Evolutionary conservation across 495 filamentous ascomycete genomes (phyloP).

Genomic region (Filosporella fistucella): DNA sequence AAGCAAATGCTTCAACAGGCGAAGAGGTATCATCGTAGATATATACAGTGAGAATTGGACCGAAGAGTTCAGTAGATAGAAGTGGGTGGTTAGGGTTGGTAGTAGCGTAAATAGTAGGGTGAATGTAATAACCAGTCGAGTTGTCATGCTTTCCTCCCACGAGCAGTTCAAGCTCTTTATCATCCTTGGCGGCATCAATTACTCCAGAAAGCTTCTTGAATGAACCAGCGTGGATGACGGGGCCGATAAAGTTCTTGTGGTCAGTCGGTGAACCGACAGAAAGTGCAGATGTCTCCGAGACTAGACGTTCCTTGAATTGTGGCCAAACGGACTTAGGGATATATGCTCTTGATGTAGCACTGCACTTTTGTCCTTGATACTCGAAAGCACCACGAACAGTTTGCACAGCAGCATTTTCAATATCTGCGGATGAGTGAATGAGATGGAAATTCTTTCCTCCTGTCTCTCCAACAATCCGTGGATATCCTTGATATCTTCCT

Average conservation of each 20-base stretch:
- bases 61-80: constrained; percentile 72
- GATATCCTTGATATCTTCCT: constrained; percentile 67
- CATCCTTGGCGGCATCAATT: constrained; percentile 65
- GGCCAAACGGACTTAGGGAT: constrained; percentile 67
- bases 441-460: constrained; percentile 93
- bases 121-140: constrained; percentile 63
- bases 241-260: constrained; percentile 68
- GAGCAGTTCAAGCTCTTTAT: constrained; percentile 57
- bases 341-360: constrained; percentile 73
- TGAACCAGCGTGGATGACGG: constrained; percentile 68
- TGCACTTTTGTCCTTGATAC: constrained; percentile 89
- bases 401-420: constrained; percentile 71
- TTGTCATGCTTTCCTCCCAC: constrained; percentile 67
- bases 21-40: constrained; percentile 61
- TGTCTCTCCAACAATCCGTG: constrained; percentile 80
- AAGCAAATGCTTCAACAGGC: constrained; percentile 40
- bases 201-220: constrained; percentile 66
- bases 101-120: constrained; percentile 68
- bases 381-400: constrained; percentile 86
- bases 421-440: constrained; percentile 67
- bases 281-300: constrained; percentile 60
- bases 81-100: constrained; percentile 58
- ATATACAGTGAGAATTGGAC: constrained; percentile 64
- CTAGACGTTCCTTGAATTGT: constrained; percentile 56
- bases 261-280: constrained; percentile 65